Base-by-base conservation (phyloP, 140 eudicot genomes). In the Flaveria floridana region DNA sequence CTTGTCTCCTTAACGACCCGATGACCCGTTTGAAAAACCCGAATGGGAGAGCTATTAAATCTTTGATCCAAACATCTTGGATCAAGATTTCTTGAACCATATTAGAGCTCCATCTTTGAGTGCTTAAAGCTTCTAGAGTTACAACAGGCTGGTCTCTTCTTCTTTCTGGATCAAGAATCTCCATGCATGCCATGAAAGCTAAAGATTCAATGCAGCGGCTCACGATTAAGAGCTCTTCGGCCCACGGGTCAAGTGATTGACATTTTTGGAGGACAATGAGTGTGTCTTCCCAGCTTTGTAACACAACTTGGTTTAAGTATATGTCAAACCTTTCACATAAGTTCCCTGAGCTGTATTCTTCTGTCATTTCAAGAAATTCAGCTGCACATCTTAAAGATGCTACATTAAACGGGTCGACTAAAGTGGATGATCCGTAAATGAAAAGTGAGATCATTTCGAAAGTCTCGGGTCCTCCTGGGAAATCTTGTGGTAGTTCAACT, bases 181-280 rank as follows among this genome's bases (percentile, higher is more conserved):
- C 99, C 99, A 91, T 94, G 77, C 96, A 94, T 70, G 99, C 99
- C 99, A 94, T 94, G 79, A 94, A 94, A 6, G 99, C 97, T 25
- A 94, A 84, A 28, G 99, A 88, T 77, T 94, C 99, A 7, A 94
- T 90, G 84, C 99, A 94, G 0, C 97, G 83, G 81, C 97, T 94
- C 74, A 90, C 99, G 50, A 94, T 90, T n/a, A 91, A 87, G 47
- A 94, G 89, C 50, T 94, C 92, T 76, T 94, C 99, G 1, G 99
- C 88, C 87, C 86, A 86, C 0, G 99, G 97, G 78, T 86, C 87
- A 58, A 88, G 75, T 4, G 85, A 48, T 57, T 82, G 95, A 81
- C 89, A 86, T 77, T 83, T 87, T 53, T 85, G 89, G 34, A 93
- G 94, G 65, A 91, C 99, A 65, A 94, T 85, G 7, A 94, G 82